Conservation (phyloP, 2,329 filamentous ascomycete genomes). For the Fusarium sp. region DNA sequence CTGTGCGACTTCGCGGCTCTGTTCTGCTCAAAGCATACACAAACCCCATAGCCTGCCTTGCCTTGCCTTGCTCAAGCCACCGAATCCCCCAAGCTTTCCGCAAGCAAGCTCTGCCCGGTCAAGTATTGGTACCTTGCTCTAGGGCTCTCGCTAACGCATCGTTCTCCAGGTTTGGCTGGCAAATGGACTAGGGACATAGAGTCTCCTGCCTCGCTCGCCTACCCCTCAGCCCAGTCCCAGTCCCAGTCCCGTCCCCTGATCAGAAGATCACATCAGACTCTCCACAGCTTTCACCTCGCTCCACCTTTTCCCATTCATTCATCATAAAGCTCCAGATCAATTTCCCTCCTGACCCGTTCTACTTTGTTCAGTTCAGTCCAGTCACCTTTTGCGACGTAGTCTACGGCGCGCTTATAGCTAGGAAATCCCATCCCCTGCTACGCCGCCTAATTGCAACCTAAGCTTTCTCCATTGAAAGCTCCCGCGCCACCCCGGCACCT, state of each 20-base stretch:
- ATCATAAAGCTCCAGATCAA: conserved; percentile 38
- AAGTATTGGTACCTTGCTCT: conserved; percentile 44
- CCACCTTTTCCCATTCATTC: conserved; percentile 33
- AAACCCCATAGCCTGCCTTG: background rate
- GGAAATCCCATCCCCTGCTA: conserved; percentile 36
- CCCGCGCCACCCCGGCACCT: conserved; percentile 32
- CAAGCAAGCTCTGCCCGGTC: conserved; percentile 31
- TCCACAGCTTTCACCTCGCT: conserved; percentile 32
- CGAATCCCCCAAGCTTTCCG: conserved; percentile 31
- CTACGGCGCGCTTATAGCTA: conserved; percentile 29
- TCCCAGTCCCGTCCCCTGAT: conserved; percentile 31
- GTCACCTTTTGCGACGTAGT: conserved; percentile 17
- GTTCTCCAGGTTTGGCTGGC: conserved; percentile 43
- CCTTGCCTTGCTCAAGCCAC: conserved; percentile 28
- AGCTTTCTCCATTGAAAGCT: conserved; percentile 37
- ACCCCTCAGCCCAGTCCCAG: conserved; percentile 31
- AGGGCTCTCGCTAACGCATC: conserved; percentile 42
- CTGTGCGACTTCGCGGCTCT: conserved; percentile 3
- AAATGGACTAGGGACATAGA: conserved; percentile 39
- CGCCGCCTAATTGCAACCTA: conserved; percentile 29
- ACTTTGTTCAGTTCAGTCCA: background rate
- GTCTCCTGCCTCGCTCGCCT: conserved; percentile 29
- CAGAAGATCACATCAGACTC: conserved; percentile 41
- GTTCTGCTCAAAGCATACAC: conserved; percentile 11
- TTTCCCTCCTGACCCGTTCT: conserved; percentile 13